Evolutionary conservation across 306 rosid genomes (phyloP).

Genomic region (Cicer chorassanicum): DNA sequence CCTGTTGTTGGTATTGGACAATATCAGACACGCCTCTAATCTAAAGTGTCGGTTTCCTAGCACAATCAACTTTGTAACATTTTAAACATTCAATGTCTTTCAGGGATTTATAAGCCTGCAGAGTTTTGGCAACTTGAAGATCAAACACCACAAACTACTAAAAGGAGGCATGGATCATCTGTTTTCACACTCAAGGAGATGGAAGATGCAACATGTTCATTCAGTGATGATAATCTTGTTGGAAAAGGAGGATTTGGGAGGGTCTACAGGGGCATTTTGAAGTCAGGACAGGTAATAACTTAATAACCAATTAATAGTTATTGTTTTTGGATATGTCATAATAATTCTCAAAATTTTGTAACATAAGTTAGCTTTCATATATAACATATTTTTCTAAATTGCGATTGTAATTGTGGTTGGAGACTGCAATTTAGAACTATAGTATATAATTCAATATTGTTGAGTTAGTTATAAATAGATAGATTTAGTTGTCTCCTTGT

Average conservation of each 20-base stretch:
- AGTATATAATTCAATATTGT: background rate
- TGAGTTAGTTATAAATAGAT: slow-evolving; percentile 27
- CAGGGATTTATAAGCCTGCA: slow-evolving; percentile 78
- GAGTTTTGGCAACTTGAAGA: slow-evolving; percentile 84
- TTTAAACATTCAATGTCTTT: background rate
- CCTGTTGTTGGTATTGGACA: too few species aligned
- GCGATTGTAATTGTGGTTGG: background rate
- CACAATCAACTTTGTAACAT: slow-evolving; percentile 19
- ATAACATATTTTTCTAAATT: slow-evolving; percentile 18
- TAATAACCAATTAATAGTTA: slow-evolving; percentile 5
- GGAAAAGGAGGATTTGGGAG: slow-evolving; percentile 95
- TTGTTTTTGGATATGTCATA: background rate
- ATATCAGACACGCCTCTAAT: too few species aligned
- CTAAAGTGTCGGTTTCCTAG: too few species aligned
- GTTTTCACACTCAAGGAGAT: slow-evolving; percentile 82
- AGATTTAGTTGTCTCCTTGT: slow-evolving; percentile 43
- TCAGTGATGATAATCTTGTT: slow-evolving; percentile 76
- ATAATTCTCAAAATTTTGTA: slow-evolving; percentile 25
- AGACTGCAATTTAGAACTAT: too few species aligned
- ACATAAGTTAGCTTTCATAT: background rate
- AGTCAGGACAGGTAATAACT: slow-evolving; percentile 76
- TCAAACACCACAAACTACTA: slow-evolving; percentile 56
- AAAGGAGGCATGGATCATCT: slow-evolving; percentile 71
- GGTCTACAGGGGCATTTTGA: slow-evolving; percentile 73
- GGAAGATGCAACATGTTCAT: slow-evolving; percentile 86